phyloP scores from a whole-genome alignment of 1,284 basidiomycete species.

The Mycena sp. region DNA sequence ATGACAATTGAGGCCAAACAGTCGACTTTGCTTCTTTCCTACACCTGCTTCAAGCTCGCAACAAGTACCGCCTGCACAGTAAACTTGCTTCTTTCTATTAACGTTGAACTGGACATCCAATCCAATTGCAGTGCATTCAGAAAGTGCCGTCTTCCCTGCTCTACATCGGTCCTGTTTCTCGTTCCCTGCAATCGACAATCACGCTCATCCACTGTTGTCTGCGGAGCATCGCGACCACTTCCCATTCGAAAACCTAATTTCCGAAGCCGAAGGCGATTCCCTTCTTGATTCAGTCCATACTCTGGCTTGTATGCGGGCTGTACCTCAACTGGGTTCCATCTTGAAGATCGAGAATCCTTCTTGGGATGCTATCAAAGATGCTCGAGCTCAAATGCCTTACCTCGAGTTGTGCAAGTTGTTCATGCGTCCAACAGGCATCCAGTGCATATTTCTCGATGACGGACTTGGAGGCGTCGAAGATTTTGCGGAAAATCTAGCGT shows the following conservation, averaged over 20 bases:
- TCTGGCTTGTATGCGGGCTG: conserved; percentile 66
- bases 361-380: conserved; percentile 68
- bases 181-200: conserved; percentile 66
- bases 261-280: conserved; percentile 61
- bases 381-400: conserved; percentile 57
- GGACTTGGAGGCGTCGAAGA: conserved; percentile 61
- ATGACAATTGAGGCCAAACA: too few relatives aligned
- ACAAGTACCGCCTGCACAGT: too few relatives aligned
- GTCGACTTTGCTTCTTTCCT: too few relatives aligned
- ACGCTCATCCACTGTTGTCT: conserved; percentile 75
- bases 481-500: conserved; percentile 60
- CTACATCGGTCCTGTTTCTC: conserved; percentile 44
- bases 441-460: conserved; percentile 74
- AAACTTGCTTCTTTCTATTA: too few relatives aligned
- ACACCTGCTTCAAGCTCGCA: too few relatives aligned
- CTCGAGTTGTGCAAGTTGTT: conserved; percentile 62
- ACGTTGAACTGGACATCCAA: too few relatives aligned
- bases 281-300: conserved; percentile 62
- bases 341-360: conserved; percentile 52
- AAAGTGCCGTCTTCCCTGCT: conserved; percentile 28
- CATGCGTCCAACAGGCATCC: conserved; percentile 50
- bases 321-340: conserved; percentile 59
- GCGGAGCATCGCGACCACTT: conserved; percentile 54
- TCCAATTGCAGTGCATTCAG: too few relatives aligned
- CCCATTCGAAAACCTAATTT: conserved; percentile 69